Evolutionary conservation across 306 rosid genomes (phyloP).

Genomic region (Senna siamea): DNA sequence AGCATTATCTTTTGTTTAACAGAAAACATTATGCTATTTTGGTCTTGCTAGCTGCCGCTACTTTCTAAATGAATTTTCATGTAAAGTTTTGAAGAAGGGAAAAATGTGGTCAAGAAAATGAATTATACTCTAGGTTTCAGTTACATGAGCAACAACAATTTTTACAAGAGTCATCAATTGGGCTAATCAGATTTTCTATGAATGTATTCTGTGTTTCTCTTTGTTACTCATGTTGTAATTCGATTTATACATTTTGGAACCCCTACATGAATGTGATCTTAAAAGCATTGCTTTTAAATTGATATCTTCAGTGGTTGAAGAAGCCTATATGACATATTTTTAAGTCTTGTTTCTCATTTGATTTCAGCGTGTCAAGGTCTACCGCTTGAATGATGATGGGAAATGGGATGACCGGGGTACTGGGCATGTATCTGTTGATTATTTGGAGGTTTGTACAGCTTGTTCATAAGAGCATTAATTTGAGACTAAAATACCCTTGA

Average conservation of each 20-base stretch:
- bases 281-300: slow-evolving; percentile 5
- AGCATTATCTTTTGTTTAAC: neutral
- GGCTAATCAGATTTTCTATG: neutral
- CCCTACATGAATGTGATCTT: slow-evolving; percentile 19
- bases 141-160: neutral
- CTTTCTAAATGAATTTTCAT: slow-evolving; percentile 8
- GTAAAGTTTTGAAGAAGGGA: neutral
- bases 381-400: slow-evolving; percentile 90
- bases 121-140: neutral
- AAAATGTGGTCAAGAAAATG: neutral
- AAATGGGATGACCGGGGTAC: slow-evolving; percentile 99
- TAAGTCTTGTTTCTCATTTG: slow-evolving; percentile 34
- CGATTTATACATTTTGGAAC: slow-evolving; percentile 12
- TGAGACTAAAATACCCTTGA: slow-evolving; percentile 1
- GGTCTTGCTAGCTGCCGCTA: slow-evolving; percentile 10
- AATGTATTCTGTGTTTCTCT: neutral
- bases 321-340: slow-evolving; percentile 11
- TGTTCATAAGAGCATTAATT: slow-evolving; percentile 32
- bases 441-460: slow-evolving; percentile 73
- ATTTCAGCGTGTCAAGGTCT: slow-evolving; percentile 96
- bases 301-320: slow-evolving; percentile 28
- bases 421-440: slow-evolving; percentile 89
- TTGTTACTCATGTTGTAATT: slow-evolving; percentile 10
- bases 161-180: neutral
- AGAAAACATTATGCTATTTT: neutral